A percentile compares a stretch with the other conserved stretches of the same genome.
Conservation (phyloP, 202 grass and related monocot species). For the Carex sylvatica region DNA sequence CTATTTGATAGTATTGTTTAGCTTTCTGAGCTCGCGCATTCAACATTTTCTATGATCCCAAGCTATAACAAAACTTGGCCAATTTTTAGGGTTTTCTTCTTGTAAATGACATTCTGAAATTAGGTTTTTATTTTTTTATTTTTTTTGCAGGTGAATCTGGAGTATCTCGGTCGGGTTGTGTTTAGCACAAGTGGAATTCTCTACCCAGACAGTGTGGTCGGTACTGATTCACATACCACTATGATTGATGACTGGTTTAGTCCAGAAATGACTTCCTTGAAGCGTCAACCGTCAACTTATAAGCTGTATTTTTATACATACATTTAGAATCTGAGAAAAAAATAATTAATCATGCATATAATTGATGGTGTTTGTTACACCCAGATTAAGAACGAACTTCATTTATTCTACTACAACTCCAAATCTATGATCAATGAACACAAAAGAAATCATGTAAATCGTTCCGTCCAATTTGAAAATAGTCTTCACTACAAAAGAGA, state of each 20-base stretch:
- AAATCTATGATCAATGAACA: too few relatives aligned
- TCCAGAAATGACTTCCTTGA: too few relatives aligned
- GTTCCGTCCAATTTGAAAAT: too few relatives aligned
- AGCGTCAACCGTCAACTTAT: too few relatives aligned
- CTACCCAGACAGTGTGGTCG: slow-evolving; percentile 94
- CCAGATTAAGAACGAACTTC: too few relatives aligned
- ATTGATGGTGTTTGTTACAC: too few relatives aligned
- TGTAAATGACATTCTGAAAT: slow-evolving; percentile 1
- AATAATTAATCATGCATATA: too few relatives aligned
- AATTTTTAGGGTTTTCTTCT: slow-evolving; percentile 17
- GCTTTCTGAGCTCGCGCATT: not conserved
- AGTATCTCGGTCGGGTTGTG: slow-evolving; percentile 93
- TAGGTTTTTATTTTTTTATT: not conserved
- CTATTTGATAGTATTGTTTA: not conserved
- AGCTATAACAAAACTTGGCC: not conserved
- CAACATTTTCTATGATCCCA: not conserved
- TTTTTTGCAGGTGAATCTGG: slow-evolving; percentile 76
- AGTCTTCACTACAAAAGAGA: not conserved
- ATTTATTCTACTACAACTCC: too few relatives aligned
- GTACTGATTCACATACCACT: slow-evolving; percentile 95
- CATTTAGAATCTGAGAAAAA: too few relatives aligned
- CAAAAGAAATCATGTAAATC: too few relatives aligned
- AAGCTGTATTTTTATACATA: too few relatives aligned
- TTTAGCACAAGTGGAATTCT: slow-evolving; percentile 76
- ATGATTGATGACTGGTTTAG: slow-evolving; percentile 99